Conservation (phyloP, 345 rosid species). For the Corchorus capsularis region DNA sequence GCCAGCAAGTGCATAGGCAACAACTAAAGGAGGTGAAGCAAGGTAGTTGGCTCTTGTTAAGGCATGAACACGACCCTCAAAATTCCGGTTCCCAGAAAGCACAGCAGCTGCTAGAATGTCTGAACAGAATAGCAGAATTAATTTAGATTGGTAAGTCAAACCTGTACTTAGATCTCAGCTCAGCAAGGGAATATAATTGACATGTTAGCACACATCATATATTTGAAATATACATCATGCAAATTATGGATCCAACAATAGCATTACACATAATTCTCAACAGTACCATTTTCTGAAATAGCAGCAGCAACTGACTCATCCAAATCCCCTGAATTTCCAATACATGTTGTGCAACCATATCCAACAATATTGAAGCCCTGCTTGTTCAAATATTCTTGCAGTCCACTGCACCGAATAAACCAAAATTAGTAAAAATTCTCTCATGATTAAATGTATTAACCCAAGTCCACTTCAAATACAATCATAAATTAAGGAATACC, state of each 20-base stretch:
- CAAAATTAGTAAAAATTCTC: constrained; percentile 2
- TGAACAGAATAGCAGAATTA: constrained; percentile 31
- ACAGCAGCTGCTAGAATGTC: constrained; percentile 96
- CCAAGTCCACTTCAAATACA: neutral
- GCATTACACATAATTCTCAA: neutral
- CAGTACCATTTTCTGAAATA: constrained; percentile 84
- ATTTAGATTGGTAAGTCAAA: constrained; percentile 12
- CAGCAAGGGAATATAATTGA: neutral
- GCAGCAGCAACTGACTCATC: constrained; percentile 93
- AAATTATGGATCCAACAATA: neutral
- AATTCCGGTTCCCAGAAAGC: constrained; percentile 94
- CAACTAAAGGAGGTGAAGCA: constrained; percentile 98
- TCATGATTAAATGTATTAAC: neutral
- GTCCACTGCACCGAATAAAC: constrained; percentile 62
- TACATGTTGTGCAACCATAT: constrained; percentile 98
- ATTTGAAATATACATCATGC: neutral
- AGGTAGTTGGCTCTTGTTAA: constrained; percentile 99
- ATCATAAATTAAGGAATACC: constrained; percentile 40
- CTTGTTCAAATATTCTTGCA: constrained; percentile 81
- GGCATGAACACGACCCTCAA: constrained; percentile 98
- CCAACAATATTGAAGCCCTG: constrained; percentile 97
- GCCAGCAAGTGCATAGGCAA: constrained; percentile 99
- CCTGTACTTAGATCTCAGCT: neutral
- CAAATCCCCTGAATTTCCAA: constrained; percentile 96
- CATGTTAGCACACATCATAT: neutral